Conservation (phyloP, 257 asterid genomes). For the Lithospermum erythrorhizon region DNA sequence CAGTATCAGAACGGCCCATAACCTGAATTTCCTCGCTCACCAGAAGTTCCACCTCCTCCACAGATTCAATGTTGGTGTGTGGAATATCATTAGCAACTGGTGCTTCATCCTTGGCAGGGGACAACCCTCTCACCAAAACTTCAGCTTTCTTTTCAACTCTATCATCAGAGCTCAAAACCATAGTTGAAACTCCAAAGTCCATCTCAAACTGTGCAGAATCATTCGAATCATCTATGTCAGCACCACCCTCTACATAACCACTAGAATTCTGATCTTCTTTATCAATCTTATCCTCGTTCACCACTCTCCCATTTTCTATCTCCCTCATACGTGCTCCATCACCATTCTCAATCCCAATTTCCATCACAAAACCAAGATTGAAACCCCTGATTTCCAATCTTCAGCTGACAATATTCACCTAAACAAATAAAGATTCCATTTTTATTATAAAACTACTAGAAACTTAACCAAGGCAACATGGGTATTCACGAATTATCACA, state of each 20-base stretch:
- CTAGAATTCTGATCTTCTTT: constrained; percentile 14
- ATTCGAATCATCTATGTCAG: constrained; percentile 14
- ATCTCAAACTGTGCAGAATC: constrained; percentile 34
- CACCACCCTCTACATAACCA: constrained; percentile 16
- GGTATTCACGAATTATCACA: no score
- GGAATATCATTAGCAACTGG: neutral
- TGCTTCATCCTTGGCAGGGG: constrained; percentile 3
- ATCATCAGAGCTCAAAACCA: constrained; percentile 12
- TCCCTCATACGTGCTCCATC: constrained; percentile 31
- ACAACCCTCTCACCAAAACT: constrained; percentile 10
- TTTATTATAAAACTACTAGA: neutral
- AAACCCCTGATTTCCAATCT: constrained; percentile 27
- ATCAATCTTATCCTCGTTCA: constrained; percentile 11
- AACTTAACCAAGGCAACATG: no score
- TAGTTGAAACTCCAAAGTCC: constrained; percentile 23
- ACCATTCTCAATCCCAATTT: constrained; percentile 37
- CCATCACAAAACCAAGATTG: constrained; percentile 41
- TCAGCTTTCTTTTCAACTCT: constrained; percentile 19
- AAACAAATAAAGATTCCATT: neutral
- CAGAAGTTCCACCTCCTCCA: neutral
- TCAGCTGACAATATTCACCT: neutral
- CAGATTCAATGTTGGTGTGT: neutral
- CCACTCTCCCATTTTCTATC: constrained; percentile 15
- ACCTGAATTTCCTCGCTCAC: neutral
- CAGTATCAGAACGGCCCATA: neutral